phyloP scores from a whole-genome alignment of 2,329 filamentous ascomycete genomes.

The Hypocrella siamensis region DNA sequence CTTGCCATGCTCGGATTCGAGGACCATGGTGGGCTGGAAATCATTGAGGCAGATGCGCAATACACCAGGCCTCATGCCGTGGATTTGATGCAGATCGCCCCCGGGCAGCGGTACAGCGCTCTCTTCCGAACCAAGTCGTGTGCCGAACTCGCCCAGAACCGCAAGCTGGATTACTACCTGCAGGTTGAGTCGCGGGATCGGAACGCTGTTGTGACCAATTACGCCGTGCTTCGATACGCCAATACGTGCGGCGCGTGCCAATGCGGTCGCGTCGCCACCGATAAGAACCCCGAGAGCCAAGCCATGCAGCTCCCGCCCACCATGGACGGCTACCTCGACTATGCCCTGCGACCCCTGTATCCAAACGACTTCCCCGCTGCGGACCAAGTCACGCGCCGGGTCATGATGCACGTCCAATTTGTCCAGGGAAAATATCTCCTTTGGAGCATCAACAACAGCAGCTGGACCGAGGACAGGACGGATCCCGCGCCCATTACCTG shows the following conservation, averaged over 20 bases:
- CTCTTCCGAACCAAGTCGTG: conserved; percentile 3
- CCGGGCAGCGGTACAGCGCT: conserved; percentile 27
- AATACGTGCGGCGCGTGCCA: conserved; percentile 2
- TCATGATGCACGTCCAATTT: conserved; percentile 1
- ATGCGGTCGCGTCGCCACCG: conserved; percentile 1
- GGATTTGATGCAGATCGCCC: conserved; percentile 35
- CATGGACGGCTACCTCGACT: conserved; percentile 1
- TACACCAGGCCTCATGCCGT: conserved; percentile 30
- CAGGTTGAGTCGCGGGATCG: conserved; percentile 35
- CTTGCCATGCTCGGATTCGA: conserved; percentile 39
- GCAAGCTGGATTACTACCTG: conserved; percentile 25
- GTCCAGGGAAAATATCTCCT: not conserved
- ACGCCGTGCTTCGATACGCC: conserved; percentile 30
- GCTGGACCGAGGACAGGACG: conserved; percentile 24
- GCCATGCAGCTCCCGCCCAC: conserved; percentile 1
- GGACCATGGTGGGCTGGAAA: conserved; percentile 33
- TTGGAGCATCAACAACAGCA: conserved; percentile 17
- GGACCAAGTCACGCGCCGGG: conserved; percentile 1
- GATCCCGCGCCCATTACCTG: not conserved
- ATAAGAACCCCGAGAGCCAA: not conserved
- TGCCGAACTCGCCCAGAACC: conserved; percentile 3
- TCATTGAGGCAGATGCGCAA: conserved; percentile 44
- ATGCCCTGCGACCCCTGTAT: conserved; percentile 1
- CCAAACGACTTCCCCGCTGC: conserved; percentile 1
- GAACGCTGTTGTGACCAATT: conserved; percentile 26